Conservation (phyloP, 2,329 filamentous ascomycete species). For the Ramichloridium luteum region DNA sequence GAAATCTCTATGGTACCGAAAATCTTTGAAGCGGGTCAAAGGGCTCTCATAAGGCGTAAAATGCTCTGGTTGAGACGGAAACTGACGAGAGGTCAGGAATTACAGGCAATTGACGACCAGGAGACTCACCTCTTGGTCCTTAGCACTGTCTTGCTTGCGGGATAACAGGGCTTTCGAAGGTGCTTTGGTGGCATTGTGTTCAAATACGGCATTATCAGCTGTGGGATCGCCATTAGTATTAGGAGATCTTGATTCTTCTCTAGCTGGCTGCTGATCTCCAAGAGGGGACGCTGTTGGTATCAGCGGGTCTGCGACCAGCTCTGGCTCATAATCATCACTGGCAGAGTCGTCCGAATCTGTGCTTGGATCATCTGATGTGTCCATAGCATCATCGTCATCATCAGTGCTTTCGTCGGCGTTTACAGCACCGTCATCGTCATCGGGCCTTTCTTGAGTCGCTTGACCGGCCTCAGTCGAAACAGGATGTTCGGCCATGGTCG, state of each 20-base stretch:
- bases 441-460: too few species aligned
- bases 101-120: too few species aligned
- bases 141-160: background rate
- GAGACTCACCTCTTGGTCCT: background rate
- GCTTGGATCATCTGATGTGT: slow-evolving; percentile 10
- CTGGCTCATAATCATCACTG: slow-evolving; percentile 1
- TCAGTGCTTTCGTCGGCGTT: slow-evolving; percentile 2
- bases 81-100: background rate
- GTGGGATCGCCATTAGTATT: too few species aligned
- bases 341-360: slow-evolving; percentile 4
- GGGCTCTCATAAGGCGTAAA: slow-evolving; percentile 67
- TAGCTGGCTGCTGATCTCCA: too few species aligned
- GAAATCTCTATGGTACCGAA: slow-evolving; percentile 77
- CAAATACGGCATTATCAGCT: too few species aligned
- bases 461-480: too few species aligned
- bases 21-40: slow-evolving; percentile 70
- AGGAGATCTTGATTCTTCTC: too few species aligned
- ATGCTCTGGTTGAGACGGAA: background rate
- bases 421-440: slow-evolving; percentile 2
- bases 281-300: too few species aligned
- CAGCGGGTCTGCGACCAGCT: background rate
- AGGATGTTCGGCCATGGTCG: too few species aligned
- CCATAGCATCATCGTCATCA: slow-evolving; percentile 14
- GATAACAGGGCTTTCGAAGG: too few species aligned
- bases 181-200: too few species aligned